These are phyloP conservation scores for Rachicladosporium sp. DNA, from an alignment of 2,329 filamentous ascomycete species.

Conservation along the genomic window DNA sequence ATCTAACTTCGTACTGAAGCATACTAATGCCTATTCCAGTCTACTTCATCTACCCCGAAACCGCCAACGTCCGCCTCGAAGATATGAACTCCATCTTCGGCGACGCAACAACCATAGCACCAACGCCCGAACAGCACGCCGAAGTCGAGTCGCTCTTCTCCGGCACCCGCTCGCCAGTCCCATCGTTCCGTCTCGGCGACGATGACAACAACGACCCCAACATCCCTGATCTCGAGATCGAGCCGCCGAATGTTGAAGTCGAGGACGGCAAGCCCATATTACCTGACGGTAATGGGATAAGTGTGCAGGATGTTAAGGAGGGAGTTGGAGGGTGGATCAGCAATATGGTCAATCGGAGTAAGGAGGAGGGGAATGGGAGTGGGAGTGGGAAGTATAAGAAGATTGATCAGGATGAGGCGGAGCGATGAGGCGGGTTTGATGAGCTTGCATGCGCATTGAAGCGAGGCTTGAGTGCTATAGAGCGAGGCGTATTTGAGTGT, in stretches of 20 bases:
- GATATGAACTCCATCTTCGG: conserved; percentile 95
- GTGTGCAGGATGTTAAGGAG: conserved; percentile 31
- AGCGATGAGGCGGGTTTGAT: conserved; percentile 3
- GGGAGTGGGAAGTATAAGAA: conserved; percentile 35
- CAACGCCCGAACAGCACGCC: conserved; percentile 63
- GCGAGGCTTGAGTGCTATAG: neutral
- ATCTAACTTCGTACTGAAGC: neutral
- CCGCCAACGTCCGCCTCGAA: conserved; percentile 84
- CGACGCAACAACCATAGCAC: conserved; percentile 73
- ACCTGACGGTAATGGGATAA: conserved; percentile 10
- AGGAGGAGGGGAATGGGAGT: conserved; percentile 25
- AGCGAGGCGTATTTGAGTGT: no score
- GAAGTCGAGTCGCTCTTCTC: conserved; percentile 76
- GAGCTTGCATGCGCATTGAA: neutral
- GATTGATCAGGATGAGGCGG: conserved; percentile 33
- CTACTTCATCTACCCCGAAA: conserved; percentile 96
- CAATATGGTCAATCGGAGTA: conserved; percentile 48
- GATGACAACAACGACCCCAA: conserved; percentile 32
- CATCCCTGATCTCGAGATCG: conserved; percentile 71
- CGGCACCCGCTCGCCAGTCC: conserved; percentile 59
- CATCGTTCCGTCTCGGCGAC: conserved; percentile 58
- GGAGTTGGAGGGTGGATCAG: conserved; percentile 61
- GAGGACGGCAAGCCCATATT: conserved; percentile 38
- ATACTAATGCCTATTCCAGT: conserved; percentile 42
- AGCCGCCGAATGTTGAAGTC: conserved; percentile 54